A percentile compares a stretch with the other conserved stretches of the same genome.
Evolutionary conservation across 306 rosid genomes (phyloP).

Genomic region (Casuarina glauca): DNA sequence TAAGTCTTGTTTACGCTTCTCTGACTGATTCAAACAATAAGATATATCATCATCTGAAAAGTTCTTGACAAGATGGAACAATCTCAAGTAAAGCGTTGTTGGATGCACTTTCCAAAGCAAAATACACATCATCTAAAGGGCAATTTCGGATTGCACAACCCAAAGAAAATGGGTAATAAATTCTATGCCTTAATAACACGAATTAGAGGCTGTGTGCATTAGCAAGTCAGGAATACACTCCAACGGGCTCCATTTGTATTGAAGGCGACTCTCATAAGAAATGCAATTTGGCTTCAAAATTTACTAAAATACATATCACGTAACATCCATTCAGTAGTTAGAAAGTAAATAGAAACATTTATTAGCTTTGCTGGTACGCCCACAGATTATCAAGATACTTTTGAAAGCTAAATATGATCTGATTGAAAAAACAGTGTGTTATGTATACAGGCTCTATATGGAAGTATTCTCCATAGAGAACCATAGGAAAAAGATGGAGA

Average conservation of each 20-base stretch:
- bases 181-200: neutral
- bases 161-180: neutral
- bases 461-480: neutral
- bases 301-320: neutral
- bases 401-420: neutral
- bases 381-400: neutral
- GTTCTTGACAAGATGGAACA: slow-evolving; percentile 3
- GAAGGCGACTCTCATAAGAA: neutral
- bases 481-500: neutral
- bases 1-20: slow-evolving; percentile 77
- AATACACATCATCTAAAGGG: neutral
- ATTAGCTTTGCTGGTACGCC: neutral
- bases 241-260: neutral
- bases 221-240: neutral
- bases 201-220: neutral
- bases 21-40: slow-evolving; percentile 54
- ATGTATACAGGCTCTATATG: neutral
- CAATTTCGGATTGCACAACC: neutral
- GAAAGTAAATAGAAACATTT: neutral
- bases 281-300: neutral
- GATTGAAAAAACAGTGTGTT: neutral
- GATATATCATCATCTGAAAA: slow-evolving; percentile 4
- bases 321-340: neutral
- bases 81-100: neutral
- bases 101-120: slow-evolving; percentile 2